Evolutionary conservation across 495 filamentous ascomycete genomes (phyloP).

Genomic region (Cetradonia linearis): DNA sequence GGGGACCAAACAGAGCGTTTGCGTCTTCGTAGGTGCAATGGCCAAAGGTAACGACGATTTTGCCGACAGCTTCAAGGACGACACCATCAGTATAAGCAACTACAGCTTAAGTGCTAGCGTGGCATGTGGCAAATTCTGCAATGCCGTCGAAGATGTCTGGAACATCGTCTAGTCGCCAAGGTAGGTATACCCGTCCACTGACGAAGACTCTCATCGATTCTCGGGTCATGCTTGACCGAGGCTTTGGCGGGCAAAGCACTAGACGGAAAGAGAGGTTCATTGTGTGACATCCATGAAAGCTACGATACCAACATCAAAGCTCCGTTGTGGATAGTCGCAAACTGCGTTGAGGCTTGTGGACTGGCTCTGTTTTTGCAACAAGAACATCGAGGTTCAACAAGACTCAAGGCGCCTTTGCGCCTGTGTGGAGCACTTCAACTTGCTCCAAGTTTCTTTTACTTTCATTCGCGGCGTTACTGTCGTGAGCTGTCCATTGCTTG

Average conservation of each 20-base stretch:
- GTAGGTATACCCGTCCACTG: conserved; percentile 11
- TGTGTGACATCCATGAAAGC: conserved; percentile 24
- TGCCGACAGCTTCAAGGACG: conserved; percentile 86
- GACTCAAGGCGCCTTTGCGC: conserved; percentile 60
- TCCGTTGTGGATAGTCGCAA: conserved; percentile 25
- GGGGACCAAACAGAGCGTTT: conserved; percentile 76
- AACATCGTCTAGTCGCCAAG: conserved; percentile 59
- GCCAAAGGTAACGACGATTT: conserved; percentile 94
- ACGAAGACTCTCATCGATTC: conserved; percentile 4
- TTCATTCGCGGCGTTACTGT: conserved; percentile 8
- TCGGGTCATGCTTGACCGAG: not conserved
- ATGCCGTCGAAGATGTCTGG: conserved; percentile 95
- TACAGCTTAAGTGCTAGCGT: conserved; percentile 94
- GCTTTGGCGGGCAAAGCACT: conserved; percentile 10
- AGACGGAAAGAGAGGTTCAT: conserved; percentile 18
- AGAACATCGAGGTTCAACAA: conserved; percentile 74
- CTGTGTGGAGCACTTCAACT: conserved; percentile 59
- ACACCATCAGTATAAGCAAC: conserved; percentile 96
- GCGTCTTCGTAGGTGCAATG: conserved; percentile 97
- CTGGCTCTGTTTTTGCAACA: conserved; percentile 71
- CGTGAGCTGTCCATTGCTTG: conserved; percentile 8
- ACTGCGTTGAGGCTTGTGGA: conserved; percentile 41
- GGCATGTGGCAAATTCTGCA: conserved; percentile 98
- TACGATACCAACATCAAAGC: conserved; percentile 46
- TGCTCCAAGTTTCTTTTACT: conserved; percentile 34